phyloP scores from a whole-genome alignment of 139 green algal species.

The Spirogloea muscicola region DNA sequence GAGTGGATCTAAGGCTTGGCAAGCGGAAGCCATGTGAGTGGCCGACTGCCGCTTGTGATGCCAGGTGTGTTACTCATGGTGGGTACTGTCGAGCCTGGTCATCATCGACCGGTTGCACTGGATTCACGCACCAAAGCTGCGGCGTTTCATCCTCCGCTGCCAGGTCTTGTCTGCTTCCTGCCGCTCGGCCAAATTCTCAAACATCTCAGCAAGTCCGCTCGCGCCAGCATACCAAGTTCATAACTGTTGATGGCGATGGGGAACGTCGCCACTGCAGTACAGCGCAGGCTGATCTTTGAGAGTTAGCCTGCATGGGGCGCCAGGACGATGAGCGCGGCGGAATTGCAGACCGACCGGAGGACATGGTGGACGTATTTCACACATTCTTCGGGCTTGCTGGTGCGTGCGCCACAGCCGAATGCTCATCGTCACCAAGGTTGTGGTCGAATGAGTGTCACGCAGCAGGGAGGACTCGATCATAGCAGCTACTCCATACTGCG shows the following conservation, averaged over 20 bases:
- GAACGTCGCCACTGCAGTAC: neutral
- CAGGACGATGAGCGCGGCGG: constrained; percentile 90
- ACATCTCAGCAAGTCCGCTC: too few species aligned
- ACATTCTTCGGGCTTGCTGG: constrained; percentile 97
- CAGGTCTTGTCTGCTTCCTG: too few species aligned
- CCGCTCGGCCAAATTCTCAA: too few species aligned
- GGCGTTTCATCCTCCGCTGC: constrained; percentile 50
- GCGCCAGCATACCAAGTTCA: neutral
- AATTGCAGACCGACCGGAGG: constrained; percentile 92
- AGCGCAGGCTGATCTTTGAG: too few species aligned
- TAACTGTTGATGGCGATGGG: neutral
- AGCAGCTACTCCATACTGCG: constrained; percentile 1
- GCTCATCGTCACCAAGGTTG: neutral
- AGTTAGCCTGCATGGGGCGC: neutral
- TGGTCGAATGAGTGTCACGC: neutral
- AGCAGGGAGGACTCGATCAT: neutral
- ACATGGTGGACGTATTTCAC: constrained; percentile 96
- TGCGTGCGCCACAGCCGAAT: neutral
- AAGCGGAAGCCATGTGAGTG: constrained; percentile 53
- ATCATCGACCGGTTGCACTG: constrained; percentile 87
- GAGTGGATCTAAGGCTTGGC: neutral
- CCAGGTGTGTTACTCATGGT: constrained; percentile 93
- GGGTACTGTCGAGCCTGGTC: constrained; percentile 86
- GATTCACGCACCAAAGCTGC: constrained; percentile 73
- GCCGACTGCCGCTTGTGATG: too few species aligned